Conservation (phyloP, 2,329 filamentous ascomycete species). For the Trichoderma brevicompactum region DNA sequence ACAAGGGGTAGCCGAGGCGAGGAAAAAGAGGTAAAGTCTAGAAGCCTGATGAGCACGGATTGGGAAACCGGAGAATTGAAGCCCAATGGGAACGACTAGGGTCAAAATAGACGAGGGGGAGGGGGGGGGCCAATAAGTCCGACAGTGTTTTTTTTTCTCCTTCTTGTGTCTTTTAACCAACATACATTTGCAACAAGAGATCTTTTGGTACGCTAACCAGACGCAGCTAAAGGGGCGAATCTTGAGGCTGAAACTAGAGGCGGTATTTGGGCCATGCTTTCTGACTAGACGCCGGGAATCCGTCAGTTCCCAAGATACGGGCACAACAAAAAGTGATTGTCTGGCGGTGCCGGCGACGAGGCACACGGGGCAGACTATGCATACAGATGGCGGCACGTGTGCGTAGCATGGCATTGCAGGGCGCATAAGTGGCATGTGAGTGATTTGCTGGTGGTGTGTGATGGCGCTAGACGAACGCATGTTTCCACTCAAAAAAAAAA, state of each 20-base stretch:
- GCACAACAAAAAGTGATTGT: not conserved
- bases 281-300: not conserved
- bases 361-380: not conserved
- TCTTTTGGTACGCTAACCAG: slow-evolving; percentile 2
- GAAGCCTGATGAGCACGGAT: slow-evolving; percentile 15
- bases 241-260: not conserved
- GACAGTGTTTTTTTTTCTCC: not conserved
- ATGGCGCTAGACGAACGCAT: not conserved
- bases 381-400: slow-evolving; percentile 32
- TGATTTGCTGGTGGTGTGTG: slow-evolving; percentile 24
- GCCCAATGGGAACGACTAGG: slow-evolving; percentile 27
- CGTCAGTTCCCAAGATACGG: not conserved
- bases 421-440: slow-evolving; percentile 30
- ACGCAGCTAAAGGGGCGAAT: slow-evolving; percentile 1
- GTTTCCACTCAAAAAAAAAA: not conserved
- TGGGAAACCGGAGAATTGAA: slow-evolving; percentile 26
- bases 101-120: slow-evolving; percentile 4
- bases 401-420: slow-evolving; percentile 32
- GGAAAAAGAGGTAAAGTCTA: slow-evolving; percentile 1
- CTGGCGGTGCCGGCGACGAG: not conserved
- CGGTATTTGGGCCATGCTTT: not conserved
- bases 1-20: not conserved
- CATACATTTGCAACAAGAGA: not conserved
- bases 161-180: not conserved
- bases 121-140: not conserved